Conservation (phyloP, 306 rosid species). For the Astragalus membranaceus region DNA sequence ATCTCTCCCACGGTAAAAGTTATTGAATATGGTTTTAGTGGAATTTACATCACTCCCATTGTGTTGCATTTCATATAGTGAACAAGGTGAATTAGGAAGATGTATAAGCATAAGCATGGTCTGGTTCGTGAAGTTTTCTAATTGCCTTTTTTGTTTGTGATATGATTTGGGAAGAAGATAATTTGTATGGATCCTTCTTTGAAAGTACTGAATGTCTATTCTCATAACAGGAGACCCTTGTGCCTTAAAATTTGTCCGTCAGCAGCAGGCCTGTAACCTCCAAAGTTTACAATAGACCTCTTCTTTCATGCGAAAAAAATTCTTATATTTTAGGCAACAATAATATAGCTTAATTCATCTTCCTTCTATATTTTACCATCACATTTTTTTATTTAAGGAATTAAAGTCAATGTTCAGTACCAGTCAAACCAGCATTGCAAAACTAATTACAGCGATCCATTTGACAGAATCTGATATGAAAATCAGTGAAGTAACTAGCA, state of each 20-base stretch:
- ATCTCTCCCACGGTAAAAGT: not conserved
- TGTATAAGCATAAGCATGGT: not conserved
- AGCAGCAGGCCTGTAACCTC: not conserved
- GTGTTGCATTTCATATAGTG: no score
- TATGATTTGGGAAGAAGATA: not conserved
- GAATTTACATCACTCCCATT: no score
- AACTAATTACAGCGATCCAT: not conserved
- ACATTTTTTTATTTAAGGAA: not conserved
- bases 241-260: not conserved
- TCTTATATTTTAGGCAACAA: not conserved
- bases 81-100: no score
- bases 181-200: not conserved
- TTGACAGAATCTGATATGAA: conserved; percentile 7
- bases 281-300: not conserved
- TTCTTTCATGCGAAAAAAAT: not conserved
- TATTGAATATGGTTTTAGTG: not conserved
- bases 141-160: not conserved
- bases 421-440: not conserved
- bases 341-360: not conserved
- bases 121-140: not conserved
- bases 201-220: not conserved
- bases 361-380: conserved; percentile 6
- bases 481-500: not conserved
- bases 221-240: not conserved
- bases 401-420: not conserved